Percentiles rank a stretch among this genome's conserved stretches.
Evolutionary conservation across 768 basidiomycete species (phyloP).

Genomic region (Sporobolomyces roseus): DNA sequence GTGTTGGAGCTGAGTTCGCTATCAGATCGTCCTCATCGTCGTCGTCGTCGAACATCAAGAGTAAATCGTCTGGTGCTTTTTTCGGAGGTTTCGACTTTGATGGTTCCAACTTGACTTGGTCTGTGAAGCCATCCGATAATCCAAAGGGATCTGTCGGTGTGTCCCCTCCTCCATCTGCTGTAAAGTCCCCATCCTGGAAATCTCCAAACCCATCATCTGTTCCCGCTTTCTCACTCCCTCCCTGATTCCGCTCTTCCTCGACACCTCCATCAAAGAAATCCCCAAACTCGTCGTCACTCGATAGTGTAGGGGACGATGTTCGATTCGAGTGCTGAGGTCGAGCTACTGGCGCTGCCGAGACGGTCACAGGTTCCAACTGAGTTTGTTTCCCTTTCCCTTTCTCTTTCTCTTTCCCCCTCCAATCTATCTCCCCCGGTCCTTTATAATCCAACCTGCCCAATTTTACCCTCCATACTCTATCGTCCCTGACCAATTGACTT

Average conservation of each 20-base stretch:
- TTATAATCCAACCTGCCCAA: constrained; percentile 59
- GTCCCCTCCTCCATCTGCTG: constrained; percentile 25
- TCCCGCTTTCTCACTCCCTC: neutral
- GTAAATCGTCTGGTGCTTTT: constrained; percentile 18
- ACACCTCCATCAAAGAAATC: constrained; percentile 63
- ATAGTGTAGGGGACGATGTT: too few species aligned
- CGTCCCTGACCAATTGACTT: constrained; percentile 62
- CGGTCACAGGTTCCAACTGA: too few species aligned
- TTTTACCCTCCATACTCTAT: constrained; percentile 70
- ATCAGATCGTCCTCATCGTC: neutral
- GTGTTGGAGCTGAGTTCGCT: neutral
- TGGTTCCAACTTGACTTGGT: constrained; percentile 1
- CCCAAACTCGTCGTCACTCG: constrained; percentile 75
- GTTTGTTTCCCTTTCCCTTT: neutral
- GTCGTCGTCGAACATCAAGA: constrained; percentile 39
- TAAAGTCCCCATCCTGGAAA: constrained; percentile 34
- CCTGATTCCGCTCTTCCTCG: constrained; percentile 15
- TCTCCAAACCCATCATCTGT: constrained; percentile 50
- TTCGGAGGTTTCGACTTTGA: neutral
- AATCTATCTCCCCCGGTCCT: constrained; percentile 29
- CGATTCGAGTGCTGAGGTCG: too few species aligned
- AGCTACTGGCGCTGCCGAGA: constrained; percentile 45
- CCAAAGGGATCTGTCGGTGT: constrained; percentile 34
- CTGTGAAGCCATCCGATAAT: constrained; percentile 15
- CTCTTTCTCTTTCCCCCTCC: neutral